A percentile compares a stretch with the other conserved stretches of the same genome.
These are phyloP conservation scores for Lentinula aciculospora DNA, from an alignment of 768 basidiomycete genomes.

Conservation along the genomic window DNA sequence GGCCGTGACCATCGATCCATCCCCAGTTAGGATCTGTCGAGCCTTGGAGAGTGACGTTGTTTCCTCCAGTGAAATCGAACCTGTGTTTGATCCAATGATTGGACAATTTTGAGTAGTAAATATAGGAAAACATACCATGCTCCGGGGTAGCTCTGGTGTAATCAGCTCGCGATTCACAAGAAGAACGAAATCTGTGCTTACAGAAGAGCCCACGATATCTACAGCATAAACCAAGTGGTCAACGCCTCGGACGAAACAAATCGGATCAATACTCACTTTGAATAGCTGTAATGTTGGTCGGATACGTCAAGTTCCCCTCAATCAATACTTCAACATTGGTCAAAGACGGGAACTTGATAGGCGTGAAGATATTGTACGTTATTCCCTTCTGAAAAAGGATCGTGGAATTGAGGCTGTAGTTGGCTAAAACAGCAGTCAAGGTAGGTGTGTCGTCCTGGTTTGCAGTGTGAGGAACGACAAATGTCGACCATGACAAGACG, in stretches of 20 bases:
- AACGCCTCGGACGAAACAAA: neutral
- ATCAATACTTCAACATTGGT: conserved; percentile 53
- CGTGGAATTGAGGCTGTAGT: conserved; percentile 32
- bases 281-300: conserved; percentile 41
- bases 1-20: conserved; percentile 61
- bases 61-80: conserved; percentile 51
- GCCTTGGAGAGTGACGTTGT: conserved; percentile 54
- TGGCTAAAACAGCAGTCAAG: conserved; percentile 32
- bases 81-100: conserved; percentile 19
- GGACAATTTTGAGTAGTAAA: neutral
- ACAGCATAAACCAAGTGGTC: neutral
- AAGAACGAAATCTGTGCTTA: conserved; percentile 17
- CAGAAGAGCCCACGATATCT: conserved; percentile 41
- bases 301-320: conserved; percentile 55
- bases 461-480: conserved; percentile 41
- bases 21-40: conserved; percentile 52
- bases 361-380: conserved; percentile 58
- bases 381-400: conserved; percentile 53
- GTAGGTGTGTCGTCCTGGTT: conserved; percentile 49
- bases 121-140: conserved; percentile 29
- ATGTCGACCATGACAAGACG: conserved; percentile 36
- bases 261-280: conserved; percentile 29
- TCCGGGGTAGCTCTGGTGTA: conserved; percentile 34
- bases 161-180: neutral
- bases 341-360: conserved; percentile 48